phyloP scores from a whole-genome alignment of 805 yeast genomes.

The Nematodospora valgi region DNA sequence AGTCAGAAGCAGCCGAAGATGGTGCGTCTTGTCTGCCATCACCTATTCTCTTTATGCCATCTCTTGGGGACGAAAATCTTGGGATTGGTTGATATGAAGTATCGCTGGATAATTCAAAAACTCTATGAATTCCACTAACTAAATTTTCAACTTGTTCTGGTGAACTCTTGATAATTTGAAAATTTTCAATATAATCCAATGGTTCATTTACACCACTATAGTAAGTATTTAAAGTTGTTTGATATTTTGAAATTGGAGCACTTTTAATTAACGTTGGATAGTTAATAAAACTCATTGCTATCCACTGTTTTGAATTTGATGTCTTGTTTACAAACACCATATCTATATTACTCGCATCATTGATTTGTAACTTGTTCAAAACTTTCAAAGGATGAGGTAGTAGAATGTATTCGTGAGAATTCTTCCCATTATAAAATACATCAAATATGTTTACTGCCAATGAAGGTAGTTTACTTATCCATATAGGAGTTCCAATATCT shows the following conservation, averaged over 20 bases:
- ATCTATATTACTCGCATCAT: conserved; percentile 20
- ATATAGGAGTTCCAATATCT: conserved; percentile 64
- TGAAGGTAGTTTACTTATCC: conserved; percentile 74
- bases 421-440: conserved; percentile 39
- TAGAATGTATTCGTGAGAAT: conserved; percentile 38
- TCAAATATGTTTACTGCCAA: conserved; percentile 80
- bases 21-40: conserved; percentile 15
- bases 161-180: conserved; percentile 14
- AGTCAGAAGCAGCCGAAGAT: conserved; percentile 1
- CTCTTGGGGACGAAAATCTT: conserved; percentile 17
- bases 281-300: conserved; percentile 72
- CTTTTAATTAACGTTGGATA: conserved; percentile 81
- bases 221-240: conserved; percentile 25
- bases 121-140: conserved; percentile 36
- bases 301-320: conserved; percentile 69
- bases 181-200: conserved; percentile 14
- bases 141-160: conserved; percentile 21
- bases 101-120: conserved; percentile 23
- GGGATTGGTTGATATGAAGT: conserved; percentile 36
- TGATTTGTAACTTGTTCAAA: conserved; percentile 27
- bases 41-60: conserved; percentile 20
- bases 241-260: conserved; percentile 73
- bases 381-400: conserved; percentile 68
- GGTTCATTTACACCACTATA: conserved; percentile 12
- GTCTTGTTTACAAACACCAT: conserved; percentile 65